Evolutionary conservation across 2,329 filamentous ascomycete genomes (phyloP).

Genomic region (Botrytis sinoallii): DNA sequence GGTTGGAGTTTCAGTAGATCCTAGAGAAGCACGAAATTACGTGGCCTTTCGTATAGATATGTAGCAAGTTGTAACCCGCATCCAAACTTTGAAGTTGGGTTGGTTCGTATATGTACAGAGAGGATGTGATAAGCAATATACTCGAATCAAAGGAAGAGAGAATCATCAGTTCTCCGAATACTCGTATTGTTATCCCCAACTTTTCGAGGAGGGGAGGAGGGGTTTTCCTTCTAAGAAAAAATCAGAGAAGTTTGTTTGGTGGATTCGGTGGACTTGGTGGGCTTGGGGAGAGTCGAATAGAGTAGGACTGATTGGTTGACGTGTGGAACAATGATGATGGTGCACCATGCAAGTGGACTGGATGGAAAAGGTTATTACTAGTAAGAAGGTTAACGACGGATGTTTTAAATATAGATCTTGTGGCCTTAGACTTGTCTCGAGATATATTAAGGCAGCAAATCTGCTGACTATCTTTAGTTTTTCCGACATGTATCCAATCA

Average conservation of each 20-base stretch:
- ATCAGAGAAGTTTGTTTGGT: background rate
- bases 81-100: background rate
- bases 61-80: background rate
- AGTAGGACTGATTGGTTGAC: background rate
- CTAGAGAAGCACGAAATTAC: background rate
- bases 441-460: background rate
- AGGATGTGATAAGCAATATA: background rate
- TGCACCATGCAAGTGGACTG: background rate
- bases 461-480: too few species aligned
- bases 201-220: background rate
- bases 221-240: background rate
- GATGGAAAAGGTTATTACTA: background rate
- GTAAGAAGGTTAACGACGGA: background rate
- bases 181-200: background rate
- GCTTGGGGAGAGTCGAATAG: background rate
- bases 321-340: background rate
- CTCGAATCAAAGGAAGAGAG: background rate
- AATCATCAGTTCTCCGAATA: background rate
- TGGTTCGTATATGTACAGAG: background rate
- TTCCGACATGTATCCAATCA: background rate
- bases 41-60: background rate
- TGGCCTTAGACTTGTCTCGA: background rate
- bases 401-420: conserved; percentile 8
- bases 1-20: background rate
- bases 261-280: background rate